Conservation (phyloP, 2,329 filamentous ascomycete species). For the Diaporthe citri region DNA sequence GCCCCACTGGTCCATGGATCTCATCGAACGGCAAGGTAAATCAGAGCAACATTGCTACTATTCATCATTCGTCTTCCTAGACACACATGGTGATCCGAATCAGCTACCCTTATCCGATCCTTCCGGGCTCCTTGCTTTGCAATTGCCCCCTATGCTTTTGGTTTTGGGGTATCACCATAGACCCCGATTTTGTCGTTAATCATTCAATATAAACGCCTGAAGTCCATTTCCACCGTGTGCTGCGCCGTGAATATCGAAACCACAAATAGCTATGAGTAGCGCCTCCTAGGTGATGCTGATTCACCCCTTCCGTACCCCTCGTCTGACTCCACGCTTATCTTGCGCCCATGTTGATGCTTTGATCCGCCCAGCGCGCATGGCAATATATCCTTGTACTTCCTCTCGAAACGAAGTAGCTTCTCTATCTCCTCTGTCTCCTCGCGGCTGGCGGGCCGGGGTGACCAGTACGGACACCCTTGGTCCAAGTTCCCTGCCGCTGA, state of each 20-base stretch:
- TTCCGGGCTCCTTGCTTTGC: not conserved
- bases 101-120: not conserved
- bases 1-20: not conserved
- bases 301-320: slow-evolving; percentile 14
- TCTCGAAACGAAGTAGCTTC: slow-evolving; percentile 6
- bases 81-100: not conserved
- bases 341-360: slow-evolving; percentile 20
- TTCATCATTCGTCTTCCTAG: not conserved
- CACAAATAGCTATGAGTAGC: not conserved
- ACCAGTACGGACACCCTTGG: slow-evolving; percentile 12
- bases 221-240: not conserved
- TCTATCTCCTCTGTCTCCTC: slow-evolving; percentile 18
- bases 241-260: not conserved
- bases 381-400: slow-evolving; percentile 20
- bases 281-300: slow-evolving; percentile 10
- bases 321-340: slow-evolving; percentile 16
- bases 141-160: not conserved
- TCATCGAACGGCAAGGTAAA: not conserved
- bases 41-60: not conserved
- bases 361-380: not conserved
- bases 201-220: not conserved
- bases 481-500: not conserved
- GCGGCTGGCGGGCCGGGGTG: slow-evolving; percentile 8
- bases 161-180: not conserved
- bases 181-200: not conserved